Conservation (phyloP, 805 yeast species). For the Candida montana region DNA sequence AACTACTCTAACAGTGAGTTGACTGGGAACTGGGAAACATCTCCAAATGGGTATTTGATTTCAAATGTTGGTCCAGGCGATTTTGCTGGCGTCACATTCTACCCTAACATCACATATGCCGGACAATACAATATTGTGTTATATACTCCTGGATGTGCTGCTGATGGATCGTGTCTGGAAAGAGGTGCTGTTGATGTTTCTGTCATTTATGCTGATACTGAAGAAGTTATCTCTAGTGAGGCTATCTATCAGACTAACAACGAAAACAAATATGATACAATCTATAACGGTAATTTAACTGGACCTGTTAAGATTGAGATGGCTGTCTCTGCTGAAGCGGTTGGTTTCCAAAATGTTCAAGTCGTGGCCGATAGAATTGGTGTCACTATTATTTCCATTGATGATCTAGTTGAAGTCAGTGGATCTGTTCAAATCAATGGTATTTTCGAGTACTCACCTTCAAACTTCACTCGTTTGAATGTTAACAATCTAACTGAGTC, state of each 20-base stretch:
- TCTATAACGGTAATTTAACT: constrained; percentile 66
- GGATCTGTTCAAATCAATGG: constrained; percentile 55
- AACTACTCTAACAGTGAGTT: constrained; percentile 26
- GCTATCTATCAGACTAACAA: constrained; percentile 76
- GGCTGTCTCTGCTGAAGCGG: constrained; percentile 29
- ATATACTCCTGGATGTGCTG: constrained; percentile 82
- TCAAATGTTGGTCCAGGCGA: constrained; percentile 27
- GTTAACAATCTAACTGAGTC: constrained; percentile 22
- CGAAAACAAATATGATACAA: constrained; percentile 70
- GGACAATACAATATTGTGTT: constrained; percentile 72
- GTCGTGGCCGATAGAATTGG: constrained; percentile 70
- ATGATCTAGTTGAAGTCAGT: constrained; percentile 29
- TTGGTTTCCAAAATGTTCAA: constrained; percentile 32
- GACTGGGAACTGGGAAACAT: constrained; percentile 28
- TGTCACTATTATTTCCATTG: constrained; percentile 44
- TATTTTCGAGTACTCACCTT: constrained; percentile 71
- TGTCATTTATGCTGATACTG: constrained; percentile 38
- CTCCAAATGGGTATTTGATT: constrained; percentile 32
- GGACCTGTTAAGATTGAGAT: constrained; percentile 43
- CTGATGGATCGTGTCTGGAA: constrained; percentile 57
- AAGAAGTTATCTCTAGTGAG: constrained; percentile 34
- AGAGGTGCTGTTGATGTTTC: constrained; percentile 82
- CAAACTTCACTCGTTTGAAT: constrained; percentile 49
- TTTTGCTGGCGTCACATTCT: constrained; percentile 42
- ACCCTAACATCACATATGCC: constrained; percentile 63